A percentile compares a stretch with the other conserved stretches of the same genome.
phyloP scores from a whole-genome alignment of 106 monocot genomes.

The Iris macrosiphon region DNA sequence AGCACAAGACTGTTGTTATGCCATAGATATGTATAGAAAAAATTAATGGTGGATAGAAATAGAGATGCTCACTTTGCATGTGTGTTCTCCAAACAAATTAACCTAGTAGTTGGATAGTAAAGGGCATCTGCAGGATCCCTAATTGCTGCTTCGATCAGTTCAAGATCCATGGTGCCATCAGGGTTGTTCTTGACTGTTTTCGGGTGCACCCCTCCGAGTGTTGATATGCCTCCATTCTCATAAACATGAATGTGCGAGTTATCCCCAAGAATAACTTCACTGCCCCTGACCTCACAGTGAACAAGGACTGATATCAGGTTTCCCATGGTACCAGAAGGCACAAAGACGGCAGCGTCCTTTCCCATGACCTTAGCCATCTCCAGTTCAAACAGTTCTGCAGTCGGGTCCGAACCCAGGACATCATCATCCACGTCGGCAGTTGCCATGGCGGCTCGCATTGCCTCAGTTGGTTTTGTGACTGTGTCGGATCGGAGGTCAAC shows the following conservation, averaged over 20 bases:
- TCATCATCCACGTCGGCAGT: slow-evolving; percentile 67
- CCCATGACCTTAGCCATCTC: slow-evolving; percentile 53
- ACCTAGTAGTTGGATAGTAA: slow-evolving; percentile 71
- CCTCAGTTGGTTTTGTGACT: slow-evolving; percentile 55
- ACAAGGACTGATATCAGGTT: slow-evolving; percentile 83
- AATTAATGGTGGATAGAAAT: not conserved
- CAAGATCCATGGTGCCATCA: slow-evolving; percentile 82
- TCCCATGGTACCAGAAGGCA: slow-evolving; percentile 89
- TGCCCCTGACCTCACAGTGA: slow-evolving; percentile 80
- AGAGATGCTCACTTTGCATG: slow-evolving; percentile 66
- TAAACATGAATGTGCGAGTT: slow-evolving; percentile 82
- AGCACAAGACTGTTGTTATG: too few relatives aligned
- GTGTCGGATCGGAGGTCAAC: slow-evolving; percentile 72
- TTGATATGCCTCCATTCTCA: slow-evolving; percentile 87
- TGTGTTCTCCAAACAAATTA: slow-evolving; percentile 93
- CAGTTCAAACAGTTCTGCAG: slow-evolving; percentile 25
- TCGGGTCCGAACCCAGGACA: slow-evolving; percentile 49
- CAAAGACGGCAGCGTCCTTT: slow-evolving; percentile 83
- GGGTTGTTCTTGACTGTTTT: slow-evolving; percentile 67
- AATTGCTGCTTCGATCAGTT: slow-evolving; percentile 52
- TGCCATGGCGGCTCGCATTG: slow-evolving; percentile 66
- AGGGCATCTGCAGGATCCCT: slow-evolving; percentile 40
- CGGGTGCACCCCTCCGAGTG: slow-evolving; percentile 73
- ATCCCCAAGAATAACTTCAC: slow-evolving; percentile 82
- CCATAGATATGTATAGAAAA: not conserved